Evolutionary conservation across 108 stramenopile species (phyloP), one percentile per base, ranked within the genome.

Genomic region (Asterionellopsis glacialis): DNA sequence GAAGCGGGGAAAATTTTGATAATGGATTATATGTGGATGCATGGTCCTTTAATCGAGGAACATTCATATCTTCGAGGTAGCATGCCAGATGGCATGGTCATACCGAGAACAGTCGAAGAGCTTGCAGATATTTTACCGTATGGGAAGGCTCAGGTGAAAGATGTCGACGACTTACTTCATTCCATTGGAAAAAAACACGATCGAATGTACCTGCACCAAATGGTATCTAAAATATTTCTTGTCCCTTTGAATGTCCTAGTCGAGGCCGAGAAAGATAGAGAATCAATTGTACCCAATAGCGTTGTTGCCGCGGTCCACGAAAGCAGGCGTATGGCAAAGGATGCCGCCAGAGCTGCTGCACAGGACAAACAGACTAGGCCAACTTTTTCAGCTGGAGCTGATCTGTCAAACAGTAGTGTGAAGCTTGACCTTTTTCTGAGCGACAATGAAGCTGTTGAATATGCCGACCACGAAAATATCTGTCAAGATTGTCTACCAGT

Each of bases 401-500:
- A 48, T 21, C 16, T 7, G 19, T 48, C 9, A 21, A 48, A 16
- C 5, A 16, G 21, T 5, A 21, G 16, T 21, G 47, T 9, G 9
- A 16, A 21, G 19, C 19, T 16, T 7, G 47, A 48, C 21, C 33
- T 33, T 33, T 33, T 33, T 7, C 33, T 33, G 7, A 33, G 7
- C 7, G 33, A 33, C 33, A 33, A 33, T 7, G 57, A 45, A 45
- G 51, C 57, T 41, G 68, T 54, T 15, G 81, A 83, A 43, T 80
- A 76, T 51, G 91, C 91, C 16, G 88, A 89, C 61, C 73, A 81
- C 19, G 91, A 93, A 47, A 77, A 83, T 53, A 49, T 87, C 10
- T 93, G 91, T 57, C 55, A 55, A 18, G 57, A 69, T 48, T 93
- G 91, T 61, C 70, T 93, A 7, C 91, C 91, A 13, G 73, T 93